Percentiles rank a stretch among this genome's conserved stretches.
phyloP scores from a whole-genome alignment of 2,329 filamentous ascomycete species.

The Colletotrichum tabaci region DNA sequence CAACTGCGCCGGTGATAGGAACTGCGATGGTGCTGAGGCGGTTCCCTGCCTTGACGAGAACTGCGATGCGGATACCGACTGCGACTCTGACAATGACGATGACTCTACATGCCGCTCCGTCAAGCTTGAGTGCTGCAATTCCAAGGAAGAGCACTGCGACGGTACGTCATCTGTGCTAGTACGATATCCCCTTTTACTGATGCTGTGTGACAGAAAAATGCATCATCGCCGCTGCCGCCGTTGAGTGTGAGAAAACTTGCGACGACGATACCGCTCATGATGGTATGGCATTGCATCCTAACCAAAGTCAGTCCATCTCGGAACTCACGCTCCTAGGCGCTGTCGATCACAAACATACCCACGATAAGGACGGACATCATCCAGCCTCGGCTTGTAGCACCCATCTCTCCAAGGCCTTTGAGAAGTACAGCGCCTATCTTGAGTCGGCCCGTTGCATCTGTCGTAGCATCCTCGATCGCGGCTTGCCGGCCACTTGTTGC shows the following conservation, averaged over 20 bases:
- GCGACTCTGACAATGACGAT: conserved; percentile 42
- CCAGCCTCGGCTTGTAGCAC: conserved; percentile 49
- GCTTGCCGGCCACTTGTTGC: conserved; percentile 49
- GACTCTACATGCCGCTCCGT: conserved; percentile 29
- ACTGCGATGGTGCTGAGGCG: conserved; percentile 17
- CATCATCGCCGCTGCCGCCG: conserved; percentile 49
- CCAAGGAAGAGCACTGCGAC: conserved; percentile 48
- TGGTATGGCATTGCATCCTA: conserved; percentile 43
- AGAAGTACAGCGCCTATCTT: conserved; percentile 54
- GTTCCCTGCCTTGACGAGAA: conserved; percentile 26
- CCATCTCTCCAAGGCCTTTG: conserved; percentile 52
- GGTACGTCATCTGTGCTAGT: conserved; percentile 36
- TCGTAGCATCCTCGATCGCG: conserved; percentile 51
- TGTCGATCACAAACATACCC: conserved; percentile 46
- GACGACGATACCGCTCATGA: conserved; percentile 45
- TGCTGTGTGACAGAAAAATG: conserved; percentile 49
- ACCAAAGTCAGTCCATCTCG: conserved; percentile 11
- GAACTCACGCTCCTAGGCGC: conserved; percentile 34
- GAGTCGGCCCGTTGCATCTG: conserved; percentile 56
- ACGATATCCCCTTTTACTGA: conserved; percentile 10
- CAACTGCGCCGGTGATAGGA: conserved; percentile 18
- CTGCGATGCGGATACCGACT: conserved; percentile 42
- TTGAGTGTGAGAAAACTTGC: conserved; percentile 51
- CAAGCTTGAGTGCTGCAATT: conserved; percentile 47
- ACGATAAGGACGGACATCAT: conserved; percentile 48